Conservation (phyloP, 2,329 filamentous ascomycete genomes). For the Diplodia mutila region DNA sequence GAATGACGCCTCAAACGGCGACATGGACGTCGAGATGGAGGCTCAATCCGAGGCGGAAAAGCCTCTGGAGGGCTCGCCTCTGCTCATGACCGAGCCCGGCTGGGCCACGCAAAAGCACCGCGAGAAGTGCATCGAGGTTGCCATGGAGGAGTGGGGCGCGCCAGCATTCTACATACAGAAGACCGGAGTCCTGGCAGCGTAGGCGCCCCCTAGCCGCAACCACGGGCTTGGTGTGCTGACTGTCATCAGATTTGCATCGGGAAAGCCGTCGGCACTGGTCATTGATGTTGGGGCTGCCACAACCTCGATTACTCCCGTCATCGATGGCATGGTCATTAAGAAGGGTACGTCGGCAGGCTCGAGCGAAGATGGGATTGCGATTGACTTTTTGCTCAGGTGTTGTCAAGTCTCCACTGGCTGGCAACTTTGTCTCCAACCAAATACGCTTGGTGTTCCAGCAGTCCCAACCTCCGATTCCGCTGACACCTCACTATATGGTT, state of each 20-base stretch:
- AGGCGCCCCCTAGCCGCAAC: slow-evolving; percentile 35
- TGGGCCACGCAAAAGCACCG: slow-evolving; percentile 89
- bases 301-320: slow-evolving; percentile 85
- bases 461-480: slow-evolving; percentile 68
- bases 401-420: slow-evolving; percentile 81
- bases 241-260: slow-evolving; percentile 72
- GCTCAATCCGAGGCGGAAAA: slow-evolving; percentile 67
- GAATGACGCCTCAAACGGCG: slow-evolving; percentile 67
- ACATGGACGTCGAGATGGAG: slow-evolving; percentile 65
- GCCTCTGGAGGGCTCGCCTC: slow-evolving; percentile 82
- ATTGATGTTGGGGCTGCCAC: slow-evolving; percentile 89
- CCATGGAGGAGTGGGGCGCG: slow-evolving; percentile 95
- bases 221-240: not conserved
- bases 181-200: slow-evolving; percentile 83
- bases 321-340: slow-evolving; percentile 93
- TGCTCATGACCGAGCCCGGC: slow-evolving; percentile 90
- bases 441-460: slow-evolving; percentile 78
- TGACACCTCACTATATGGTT: slow-evolving; percentile 86
- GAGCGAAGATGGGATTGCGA: not conserved
- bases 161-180: slow-evolving; percentile 93
- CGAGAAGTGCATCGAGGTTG: slow-evolving; percentile 93
- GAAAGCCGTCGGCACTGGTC: slow-evolving; percentile 90
- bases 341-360: slow-evolving; percentile 52
- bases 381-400: slow-evolving; percentile 57
- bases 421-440: slow-evolving; percentile 88